Evolutionary conservation across 176 grass and related monocot species (phyloP).

Genomic region (Elymus sibiricus): DNA sequence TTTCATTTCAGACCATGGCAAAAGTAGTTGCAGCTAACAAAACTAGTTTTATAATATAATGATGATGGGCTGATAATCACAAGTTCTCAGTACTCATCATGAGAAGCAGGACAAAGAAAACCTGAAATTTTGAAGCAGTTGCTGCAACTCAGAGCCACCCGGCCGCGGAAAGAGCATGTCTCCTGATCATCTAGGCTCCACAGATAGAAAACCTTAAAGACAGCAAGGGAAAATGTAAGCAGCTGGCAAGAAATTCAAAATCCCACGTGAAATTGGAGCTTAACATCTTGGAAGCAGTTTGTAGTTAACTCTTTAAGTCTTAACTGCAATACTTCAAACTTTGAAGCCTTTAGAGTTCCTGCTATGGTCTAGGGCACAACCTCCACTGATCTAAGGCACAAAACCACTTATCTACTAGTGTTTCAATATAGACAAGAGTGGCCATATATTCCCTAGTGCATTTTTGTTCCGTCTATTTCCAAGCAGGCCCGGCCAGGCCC

Average conservation of each 20-base stretch:
- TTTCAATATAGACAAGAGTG: background rate
- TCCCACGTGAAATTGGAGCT: background rate
- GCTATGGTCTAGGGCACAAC: background rate
- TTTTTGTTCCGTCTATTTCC: background rate
- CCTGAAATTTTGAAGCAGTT: constrained; percentile 96
- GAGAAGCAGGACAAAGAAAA: background rate
- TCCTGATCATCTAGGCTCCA: constrained; percentile 91
- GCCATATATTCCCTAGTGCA: background rate
- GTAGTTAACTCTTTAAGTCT: background rate
- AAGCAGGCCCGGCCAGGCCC: background rate
- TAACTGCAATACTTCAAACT: no score
- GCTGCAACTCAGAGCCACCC: constrained; percentile 86
- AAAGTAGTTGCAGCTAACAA: background rate
- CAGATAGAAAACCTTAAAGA: background rate
- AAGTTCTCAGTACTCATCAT: background rate
- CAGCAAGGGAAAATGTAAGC: background rate
- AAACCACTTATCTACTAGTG: background rate
- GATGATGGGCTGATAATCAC: no score
- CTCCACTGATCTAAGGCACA: background rate
- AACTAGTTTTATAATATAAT: background rate
- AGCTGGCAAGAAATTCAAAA: background rate
- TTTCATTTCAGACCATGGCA: background rate
- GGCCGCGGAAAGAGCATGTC: constrained; percentile 65
- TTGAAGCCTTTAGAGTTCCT: background rate
- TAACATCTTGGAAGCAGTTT: background rate